phyloP scores from a whole-genome alignment of 306 rosid species.

The Citrullus colocynthis region DNA sequence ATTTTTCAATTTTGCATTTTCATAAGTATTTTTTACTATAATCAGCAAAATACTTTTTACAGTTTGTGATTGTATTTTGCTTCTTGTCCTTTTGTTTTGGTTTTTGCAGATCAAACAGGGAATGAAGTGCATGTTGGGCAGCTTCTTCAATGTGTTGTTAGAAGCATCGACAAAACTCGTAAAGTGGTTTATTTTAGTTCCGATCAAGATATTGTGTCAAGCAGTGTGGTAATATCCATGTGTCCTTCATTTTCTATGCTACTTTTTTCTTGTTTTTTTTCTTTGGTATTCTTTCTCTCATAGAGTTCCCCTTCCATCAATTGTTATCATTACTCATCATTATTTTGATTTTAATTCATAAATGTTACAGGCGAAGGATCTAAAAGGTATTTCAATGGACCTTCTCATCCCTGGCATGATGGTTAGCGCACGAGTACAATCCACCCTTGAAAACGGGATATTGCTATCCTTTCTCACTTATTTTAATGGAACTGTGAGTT shows the following conservation, averaged over 20 bases:
- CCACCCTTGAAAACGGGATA: slow-evolving; percentile 85
- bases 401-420: slow-evolving; percentile 89
- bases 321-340: not conserved
- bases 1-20: not conserved
- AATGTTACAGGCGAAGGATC: slow-evolving; percentile 68
- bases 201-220: slow-evolving; percentile 57
- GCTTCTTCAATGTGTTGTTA: slow-evolving; percentile 67
- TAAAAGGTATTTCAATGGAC: slow-evolving; percentile 80
- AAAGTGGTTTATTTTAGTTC: slow-evolving; percentile 65
- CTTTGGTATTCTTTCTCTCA: not conserved
- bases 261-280: not conserved
- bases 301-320: slow-evolving; percentile 8
- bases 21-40: not conserved
- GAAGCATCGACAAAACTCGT: slow-evolving; percentile 60
- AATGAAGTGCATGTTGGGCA: slow-evolving; percentile 47
- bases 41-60: not conserved
- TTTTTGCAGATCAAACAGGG: slow-evolving; percentile 26
- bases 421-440: slow-evolving; percentile 71
- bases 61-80: not conserved
- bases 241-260: not conserved
- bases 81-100: not conserved
- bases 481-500: slow-evolving; percentile 92
- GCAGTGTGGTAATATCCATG: slow-evolving; percentile 48
- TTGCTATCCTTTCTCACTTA: slow-evolving; percentile 84
- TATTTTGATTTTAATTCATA: slow-evolving; percentile 11